phyloP scores from a whole-genome alignment of 495 filamentous ascomycete species.

The Chaetomium tenue region DNA sequence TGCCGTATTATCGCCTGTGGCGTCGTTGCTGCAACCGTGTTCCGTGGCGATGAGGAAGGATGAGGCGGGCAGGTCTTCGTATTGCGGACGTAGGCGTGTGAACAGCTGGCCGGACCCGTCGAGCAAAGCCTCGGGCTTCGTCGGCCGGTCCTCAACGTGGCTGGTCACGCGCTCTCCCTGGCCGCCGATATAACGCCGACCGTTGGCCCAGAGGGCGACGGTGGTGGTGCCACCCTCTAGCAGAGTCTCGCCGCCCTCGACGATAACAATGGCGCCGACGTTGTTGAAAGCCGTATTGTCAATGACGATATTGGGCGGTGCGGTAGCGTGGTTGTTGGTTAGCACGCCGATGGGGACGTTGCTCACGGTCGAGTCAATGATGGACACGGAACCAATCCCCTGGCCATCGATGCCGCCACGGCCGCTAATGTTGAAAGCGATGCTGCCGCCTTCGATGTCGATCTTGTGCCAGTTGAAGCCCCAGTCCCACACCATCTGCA shows the following conservation, averaged over 20 bases:
- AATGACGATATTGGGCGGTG: conserved; percentile 41
- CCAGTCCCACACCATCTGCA: conserved; percentile 80
- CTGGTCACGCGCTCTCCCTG: conserved; percentile 38
- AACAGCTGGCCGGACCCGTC: conserved; percentile 45
- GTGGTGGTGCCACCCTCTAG: background rate
- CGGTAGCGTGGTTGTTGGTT: conserved; percentile 50
- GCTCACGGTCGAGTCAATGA: conserved; percentile 66
- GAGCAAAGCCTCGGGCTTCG: conserved; percentile 51
- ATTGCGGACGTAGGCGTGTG: conserved; percentile 60
- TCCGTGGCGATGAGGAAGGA: conserved; percentile 45
- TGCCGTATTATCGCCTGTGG: conserved; percentile 38
- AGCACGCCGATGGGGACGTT: conserved; percentile 61
- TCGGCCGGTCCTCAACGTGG: conserved; percentile 42
- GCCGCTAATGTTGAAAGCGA: conserved; percentile 33
- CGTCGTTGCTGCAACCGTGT: conserved; percentile 34
- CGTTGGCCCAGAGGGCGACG: conserved; percentile 59
- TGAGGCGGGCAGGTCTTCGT: conserved; percentile 46
- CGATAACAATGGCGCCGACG: background rate
- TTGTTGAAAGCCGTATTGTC: conserved; percentile 45
- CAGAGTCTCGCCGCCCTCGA: background rate
- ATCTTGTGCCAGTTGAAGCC: conserved; percentile 48
- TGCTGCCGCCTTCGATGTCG: conserved; percentile 16
- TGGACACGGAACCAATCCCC: conserved; percentile 65
- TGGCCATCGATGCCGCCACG: conserved; percentile 51
- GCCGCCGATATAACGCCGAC: conserved; percentile 53